Evolutionary conservation across 2,329 filamentous ascomycete genomes (phyloP), one percentile per base, ranked within the genome.

Genomic region (Metarhizium brunneum): DNA sequence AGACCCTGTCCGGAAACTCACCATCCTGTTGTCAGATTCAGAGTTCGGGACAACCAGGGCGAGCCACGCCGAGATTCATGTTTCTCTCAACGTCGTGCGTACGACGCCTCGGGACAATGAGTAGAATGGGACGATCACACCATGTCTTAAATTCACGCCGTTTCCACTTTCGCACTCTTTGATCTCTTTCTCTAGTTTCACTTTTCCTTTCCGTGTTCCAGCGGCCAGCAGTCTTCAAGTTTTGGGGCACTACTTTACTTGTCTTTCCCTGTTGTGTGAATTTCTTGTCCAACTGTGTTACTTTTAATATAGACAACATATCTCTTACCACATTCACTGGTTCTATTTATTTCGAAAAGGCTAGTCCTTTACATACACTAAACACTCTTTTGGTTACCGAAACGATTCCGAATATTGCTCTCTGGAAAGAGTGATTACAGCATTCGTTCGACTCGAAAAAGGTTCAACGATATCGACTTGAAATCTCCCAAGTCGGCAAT

Each of bases 291-390:
- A 36, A n/a, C 30, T 14, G 36, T 38, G 36, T 36, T 30, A 20
- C 32, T 11, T 49, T 38, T 49, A 10, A 40, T 54, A 49, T 18
- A 14, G 10, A 43, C 16, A n/a, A 20, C 32, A 8, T n/a, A n/a
- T 2, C 13, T 29, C 14, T 20, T n/a, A 13, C 13, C 10, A 6
- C 6, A n/a, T 14, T 18, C 20, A 6, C 45, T 25, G 10, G 18
- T 13, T 30, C 3, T 48, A 48, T 11, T 29, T 30, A 30, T 40
- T 54, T 40, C 45, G 29, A 42, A 59, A 60, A 76, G 76, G 76
- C 76, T 76, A 77, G 76, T 72, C 76, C 76, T 79, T 65, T 55
- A 30, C 25, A 25, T 32, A 36, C 32, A 32, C n/a, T 3, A 20
- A 29, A 18, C 20, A 36, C 38, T 51, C 29, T 10, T 8, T 25